Evolutionary conservation across 2,329 filamentous ascomycete genomes (phyloP).

Genomic region (Xylariaceae sp.): DNA sequence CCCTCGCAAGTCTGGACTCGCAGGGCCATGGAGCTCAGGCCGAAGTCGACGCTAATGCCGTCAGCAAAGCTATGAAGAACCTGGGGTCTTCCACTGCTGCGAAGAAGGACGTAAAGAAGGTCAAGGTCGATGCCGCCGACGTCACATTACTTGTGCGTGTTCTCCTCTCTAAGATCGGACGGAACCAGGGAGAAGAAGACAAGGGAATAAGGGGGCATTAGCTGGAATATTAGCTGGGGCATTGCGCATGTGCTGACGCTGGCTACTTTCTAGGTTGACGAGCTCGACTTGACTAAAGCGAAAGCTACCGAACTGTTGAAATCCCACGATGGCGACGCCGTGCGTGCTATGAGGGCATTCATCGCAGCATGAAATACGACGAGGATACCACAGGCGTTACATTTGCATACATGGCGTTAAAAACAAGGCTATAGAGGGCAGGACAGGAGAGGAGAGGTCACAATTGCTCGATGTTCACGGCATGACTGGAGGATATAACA

Average conservation of each 20-base stretch:
- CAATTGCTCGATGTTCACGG: too few relatives aligned
- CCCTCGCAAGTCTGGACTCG: slow-evolving; percentile 62
- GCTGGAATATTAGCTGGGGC: background rate
- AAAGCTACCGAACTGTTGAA: slow-evolving; percentile 74
- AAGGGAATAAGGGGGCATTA: background rate
- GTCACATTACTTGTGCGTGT: slow-evolving; percentile 62
- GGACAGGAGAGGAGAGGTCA: too few relatives aligned
- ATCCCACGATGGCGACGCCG: slow-evolving; percentile 64
- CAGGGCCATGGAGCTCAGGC: slow-evolving; percentile 41
- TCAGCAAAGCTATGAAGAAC: slow-evolving; percentile 67
- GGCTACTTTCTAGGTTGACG: slow-evolving; percentile 50
- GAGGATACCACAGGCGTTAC: too few relatives aligned
- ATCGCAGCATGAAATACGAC: slow-evolving; percentile 22
- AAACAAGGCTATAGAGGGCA: too few relatives aligned
- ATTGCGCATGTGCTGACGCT: slow-evolving; percentile 4
- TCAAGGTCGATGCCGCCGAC: slow-evolving; percentile 72
- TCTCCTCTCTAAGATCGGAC: background rate
- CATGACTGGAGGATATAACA: too few relatives aligned
- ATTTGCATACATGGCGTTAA: too few relatives aligned
- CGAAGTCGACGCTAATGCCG: slow-evolving; percentile 65
- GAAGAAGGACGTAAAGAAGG: slow-evolving; percentile 50
- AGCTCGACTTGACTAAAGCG: slow-evolving; percentile 66
- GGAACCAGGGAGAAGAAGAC: background rate
- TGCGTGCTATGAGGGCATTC: slow-evolving; percentile 63
- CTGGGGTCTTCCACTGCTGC: slow-evolving; percentile 40